Base-by-base conservation (phyloP, 2,329 filamentous ascomycete species). In the Trichoderma simmonsii region DNA sequence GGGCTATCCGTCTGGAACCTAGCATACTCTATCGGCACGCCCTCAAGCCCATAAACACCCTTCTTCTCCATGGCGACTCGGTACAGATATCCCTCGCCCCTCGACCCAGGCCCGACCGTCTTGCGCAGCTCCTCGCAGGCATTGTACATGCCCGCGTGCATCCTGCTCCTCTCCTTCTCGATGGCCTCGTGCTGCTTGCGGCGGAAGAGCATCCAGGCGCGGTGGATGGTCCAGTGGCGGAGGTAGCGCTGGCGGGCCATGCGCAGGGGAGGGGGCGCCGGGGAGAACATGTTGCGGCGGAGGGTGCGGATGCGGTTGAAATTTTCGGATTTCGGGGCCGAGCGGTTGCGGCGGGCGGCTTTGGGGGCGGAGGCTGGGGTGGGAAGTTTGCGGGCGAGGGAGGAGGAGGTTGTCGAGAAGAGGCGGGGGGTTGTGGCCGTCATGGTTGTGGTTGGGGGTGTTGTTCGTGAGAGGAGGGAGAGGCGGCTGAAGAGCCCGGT, bases 211-310 rank as follows among this genome's bases (percentile, higher is more conserved):
- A 93, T 87, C 94, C 95, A 98, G 26, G 95, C 95, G 77, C 96
- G 94, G 86, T 98, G 95, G 82, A 99, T 98, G 66, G 96, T 98
- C 96, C 96, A 99, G 86, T 99, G 96, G 61, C 96, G 93, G 75
- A 99, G 90, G 82, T 90, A 89, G 71, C 96, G 91, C 82, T 92
- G 92, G 77, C 95, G 94, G 54, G 90, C 94, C 88, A 98, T 95
- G 77, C 94, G 92, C 75, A 99, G 89, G 1, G 96, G 95, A 0
- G 88, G 84, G 6, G 87, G 87, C 1, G 85, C 84, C n/a, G 80
- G 80, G 34, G 85, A 84, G 76, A 86, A 85, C 80, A 86, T 85
- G 74, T 86, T 85, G 66, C 82, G 78, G 72, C 82, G 83, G 72
- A 87, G 81, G 72, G 83, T 84, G 64, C 79, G 75, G 77, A 87